Base-by-base conservation (phyloP, 2,329 filamentous ascomycete species). In the Colletotrichum chlorophyti region DNA sequence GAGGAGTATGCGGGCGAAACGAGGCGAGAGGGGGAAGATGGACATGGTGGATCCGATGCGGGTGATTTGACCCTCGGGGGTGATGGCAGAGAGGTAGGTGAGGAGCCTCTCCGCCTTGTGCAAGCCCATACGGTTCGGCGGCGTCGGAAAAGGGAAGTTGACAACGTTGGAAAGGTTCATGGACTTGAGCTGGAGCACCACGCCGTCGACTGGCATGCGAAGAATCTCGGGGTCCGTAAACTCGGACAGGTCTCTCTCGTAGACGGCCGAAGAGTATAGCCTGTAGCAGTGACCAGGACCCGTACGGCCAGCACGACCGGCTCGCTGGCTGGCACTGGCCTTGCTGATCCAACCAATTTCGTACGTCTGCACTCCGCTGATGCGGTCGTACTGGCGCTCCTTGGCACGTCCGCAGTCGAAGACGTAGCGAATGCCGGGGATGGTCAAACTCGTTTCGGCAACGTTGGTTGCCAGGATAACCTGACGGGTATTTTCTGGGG, bases 331-430 rank as follows among this genome's bases (percentile, higher is more conserved):
- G 7, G 95, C 94, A 71, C 92, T 96, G 24, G 95, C 95, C 76
- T 99, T 98, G 77, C 93, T 97, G 70, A 98, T 96, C 92, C 94
- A 99, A 35, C 90, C 90, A 50, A 99, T 86, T 66, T 97, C 91
- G 70, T 97, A 99, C 69, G 90, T 97, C 71, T 99, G 95, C 1
- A 99, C 94, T 4, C 94, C 94, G 8, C 91, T 97, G 10, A 85
- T 78, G n/a, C 86, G 83, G 70, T 98, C 91, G 68, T 95, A 98
- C 57, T 89, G 90, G 62, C 94, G 89, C 72, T 97, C 93, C 73
- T 99, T 99, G 31, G 91, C 90, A 46, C 96, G 84, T 29, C 95
- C 95, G 64, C 91, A 93, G 72, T 98, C 94, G 62, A 99, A 97
- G 8, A 99, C 95, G 69, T 97, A 99, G 60, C 91, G 87, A 61